Conservation (phyloP, 257 asterid genomes). For the Euphrasia confusa region DNA sequence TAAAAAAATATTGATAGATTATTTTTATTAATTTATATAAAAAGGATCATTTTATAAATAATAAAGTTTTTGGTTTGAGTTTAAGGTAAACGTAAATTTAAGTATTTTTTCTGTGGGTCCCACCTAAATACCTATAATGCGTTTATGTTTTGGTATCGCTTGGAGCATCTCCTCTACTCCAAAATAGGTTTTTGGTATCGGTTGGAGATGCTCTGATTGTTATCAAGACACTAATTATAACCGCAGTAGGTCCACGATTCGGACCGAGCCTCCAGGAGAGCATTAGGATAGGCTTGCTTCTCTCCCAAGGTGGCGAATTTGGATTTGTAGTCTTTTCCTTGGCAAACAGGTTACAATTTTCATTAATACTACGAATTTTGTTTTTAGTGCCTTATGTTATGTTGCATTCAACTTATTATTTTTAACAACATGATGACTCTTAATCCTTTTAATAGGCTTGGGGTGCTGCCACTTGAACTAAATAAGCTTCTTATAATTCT, state of each 20-base stretch:
- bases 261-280: constrained; percentile 90
- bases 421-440: constrained; percentile 15
- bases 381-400: background rate
- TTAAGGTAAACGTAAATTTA: no score
- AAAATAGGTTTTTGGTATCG: no score
- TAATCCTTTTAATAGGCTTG: constrained; percentile 62
- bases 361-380: background rate
- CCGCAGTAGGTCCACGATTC: constrained; percentile 93
- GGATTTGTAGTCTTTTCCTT: constrained; percentile 92
- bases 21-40: no score
- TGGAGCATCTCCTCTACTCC: no score
- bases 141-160: no score
- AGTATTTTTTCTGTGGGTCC: no score
- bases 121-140: no score
- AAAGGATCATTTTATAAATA: no score
- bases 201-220: no score
- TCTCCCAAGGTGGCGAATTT: constrained; percentile 98
- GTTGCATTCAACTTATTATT: constrained; percentile 15
- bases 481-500: constrained; percentile 96
- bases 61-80: no score
- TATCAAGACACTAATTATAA: constrained; percentile 81
- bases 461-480: constrained; percentile 97
- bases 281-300: constrained; percentile 89
- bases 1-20: no score
- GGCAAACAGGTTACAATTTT: constrained; percentile 64